Evolutionary conservation across 2,329 filamentous ascomycete species (phyloP).

Genomic region (Diaporthe sp.): DNA sequence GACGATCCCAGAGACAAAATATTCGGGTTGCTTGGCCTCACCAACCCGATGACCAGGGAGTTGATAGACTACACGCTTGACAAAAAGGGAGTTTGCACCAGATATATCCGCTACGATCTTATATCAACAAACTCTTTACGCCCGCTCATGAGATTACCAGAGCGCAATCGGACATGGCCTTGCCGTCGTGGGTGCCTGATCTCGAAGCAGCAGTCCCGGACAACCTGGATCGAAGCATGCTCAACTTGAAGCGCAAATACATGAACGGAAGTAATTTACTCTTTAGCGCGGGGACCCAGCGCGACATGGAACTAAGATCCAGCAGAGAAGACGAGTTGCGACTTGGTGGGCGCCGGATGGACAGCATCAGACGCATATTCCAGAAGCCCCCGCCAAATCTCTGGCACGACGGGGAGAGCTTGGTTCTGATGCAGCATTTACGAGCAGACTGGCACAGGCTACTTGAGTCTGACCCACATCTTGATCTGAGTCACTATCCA

Average conservation of each 20-base stretch:
- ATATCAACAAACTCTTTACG: background rate
- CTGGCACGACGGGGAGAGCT: background rate
- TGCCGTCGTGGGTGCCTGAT: background rate
- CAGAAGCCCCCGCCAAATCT: background rate
- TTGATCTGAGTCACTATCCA: background rate
- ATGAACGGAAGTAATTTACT: background rate
- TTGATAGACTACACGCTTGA: background rate
- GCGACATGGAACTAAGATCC: background rate
- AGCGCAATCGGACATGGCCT: background rate
- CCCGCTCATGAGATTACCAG: background rate
- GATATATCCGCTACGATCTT: background rate
- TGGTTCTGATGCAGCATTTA: background rate
- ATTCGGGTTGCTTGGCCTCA: background rate
- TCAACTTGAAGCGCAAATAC: background rate
- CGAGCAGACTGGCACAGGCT: background rate
- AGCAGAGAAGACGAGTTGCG: background rate
- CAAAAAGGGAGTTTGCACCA: background rate
- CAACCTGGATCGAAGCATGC: background rate
- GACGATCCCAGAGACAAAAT: background rate
- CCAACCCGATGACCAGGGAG: background rate
- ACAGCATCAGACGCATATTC: background rate
- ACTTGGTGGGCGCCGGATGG: background rate
- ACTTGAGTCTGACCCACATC: background rate
- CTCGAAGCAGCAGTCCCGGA: background rate
- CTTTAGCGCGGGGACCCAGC: background rate